These are phyloP conservation scores for Hypoxylon trugodes DNA, from an alignment of 495 filamentous ascomycete species.

Conservation along the genomic window DNA sequence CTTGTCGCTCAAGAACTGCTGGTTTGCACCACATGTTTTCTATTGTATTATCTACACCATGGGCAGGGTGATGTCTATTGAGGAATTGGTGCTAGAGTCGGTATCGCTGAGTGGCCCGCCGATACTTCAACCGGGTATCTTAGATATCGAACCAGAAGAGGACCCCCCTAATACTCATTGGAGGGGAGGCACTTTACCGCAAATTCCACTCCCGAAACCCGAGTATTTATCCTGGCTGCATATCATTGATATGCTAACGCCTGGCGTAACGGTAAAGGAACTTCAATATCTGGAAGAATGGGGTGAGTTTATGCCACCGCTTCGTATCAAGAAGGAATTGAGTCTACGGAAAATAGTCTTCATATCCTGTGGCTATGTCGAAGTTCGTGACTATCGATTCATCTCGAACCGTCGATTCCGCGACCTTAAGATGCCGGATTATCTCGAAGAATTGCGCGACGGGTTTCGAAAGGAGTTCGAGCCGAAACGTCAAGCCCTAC, in stretches of 20 bases:
- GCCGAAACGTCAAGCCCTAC: background rate
- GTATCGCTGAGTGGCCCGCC: constrained; percentile 55
- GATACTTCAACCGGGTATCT: background rate
- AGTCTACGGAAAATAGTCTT: constrained; percentile 47
- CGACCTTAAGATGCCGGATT: background rate
- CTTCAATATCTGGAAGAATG: background rate
- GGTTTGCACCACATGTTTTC: constrained; percentile 53
- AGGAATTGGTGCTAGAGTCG: constrained; percentile 52
- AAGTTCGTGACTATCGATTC: constrained; percentile 30
- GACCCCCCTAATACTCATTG: too few relatives aligned
- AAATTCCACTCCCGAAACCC: background rate
- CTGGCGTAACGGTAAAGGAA: constrained; percentile 42
- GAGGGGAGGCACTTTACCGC: background rate
- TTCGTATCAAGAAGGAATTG: constrained; percentile 10
- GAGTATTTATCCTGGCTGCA: constrained; percentile 46
- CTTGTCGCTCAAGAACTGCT: constrained; percentile 66
- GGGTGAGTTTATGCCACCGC: too few relatives aligned
- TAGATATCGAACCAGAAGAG: background rate
- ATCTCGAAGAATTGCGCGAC: background rate
- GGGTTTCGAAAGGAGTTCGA: background rate
- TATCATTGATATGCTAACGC: constrained; percentile 53
- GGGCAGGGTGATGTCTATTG: constrained; percentile 28
- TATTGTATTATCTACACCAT: constrained; percentile 39
- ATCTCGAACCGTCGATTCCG: constrained; percentile 19
- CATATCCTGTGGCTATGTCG: constrained; percentile 57